These are phyloP conservation scores for Cajanus cajan DNA, from an alignment of 306 rosid genomes.

Conservation along the genomic window DNA sequence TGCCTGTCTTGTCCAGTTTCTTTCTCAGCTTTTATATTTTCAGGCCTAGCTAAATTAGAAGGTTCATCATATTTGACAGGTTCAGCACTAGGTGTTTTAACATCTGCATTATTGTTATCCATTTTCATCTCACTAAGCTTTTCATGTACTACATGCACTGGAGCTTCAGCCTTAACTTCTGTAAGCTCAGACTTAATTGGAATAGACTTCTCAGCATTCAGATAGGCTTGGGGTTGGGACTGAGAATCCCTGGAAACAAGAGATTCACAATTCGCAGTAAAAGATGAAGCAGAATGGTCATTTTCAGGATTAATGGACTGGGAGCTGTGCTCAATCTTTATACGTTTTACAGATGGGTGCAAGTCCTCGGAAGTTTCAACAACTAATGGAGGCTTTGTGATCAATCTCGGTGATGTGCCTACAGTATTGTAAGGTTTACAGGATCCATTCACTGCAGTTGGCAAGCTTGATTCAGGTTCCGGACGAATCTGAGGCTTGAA, in stretches of 20 bases:
- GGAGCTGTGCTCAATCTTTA: constrained; percentile 74
- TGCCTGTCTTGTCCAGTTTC: constrained; percentile 62
- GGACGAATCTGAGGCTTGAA: constrained; percentile 39
- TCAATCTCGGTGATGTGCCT: constrained; percentile 46
- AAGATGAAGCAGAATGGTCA: constrained; percentile 49
- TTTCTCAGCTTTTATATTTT: constrained; percentile 63
- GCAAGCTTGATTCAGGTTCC: constrained; percentile 54
- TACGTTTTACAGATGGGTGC: constrained; percentile 79
- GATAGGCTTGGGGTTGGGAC: constrained; percentile 52
- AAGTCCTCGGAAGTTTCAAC: constrained; percentile 65
- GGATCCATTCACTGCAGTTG: constrained; percentile 54
- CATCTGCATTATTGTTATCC: constrained; percentile 40
- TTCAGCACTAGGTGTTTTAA: constrained; percentile 47
- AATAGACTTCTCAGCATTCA: constrained; percentile 43
- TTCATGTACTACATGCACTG: constrained; percentile 41
- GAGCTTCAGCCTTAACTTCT: constrained; percentile 66
- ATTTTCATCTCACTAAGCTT: constrained; percentile 54
- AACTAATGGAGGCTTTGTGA: constrained; percentile 44
- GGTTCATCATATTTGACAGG: constrained; percentile 44
- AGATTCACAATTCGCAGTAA: constrained; percentile 48
- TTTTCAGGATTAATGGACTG: constrained; percentile 57
- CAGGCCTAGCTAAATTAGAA: constrained; percentile 55
- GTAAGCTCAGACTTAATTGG: constrained; percentile 57
- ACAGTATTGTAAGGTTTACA: constrained; percentile 50
- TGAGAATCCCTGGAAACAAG: constrained; percentile 52